Evolutionary conservation across 2,329 filamentous ascomycete genomes (phyloP), one percentile per base, ranked within the genome.

Genomic region (Neonectria faginata): DNA sequence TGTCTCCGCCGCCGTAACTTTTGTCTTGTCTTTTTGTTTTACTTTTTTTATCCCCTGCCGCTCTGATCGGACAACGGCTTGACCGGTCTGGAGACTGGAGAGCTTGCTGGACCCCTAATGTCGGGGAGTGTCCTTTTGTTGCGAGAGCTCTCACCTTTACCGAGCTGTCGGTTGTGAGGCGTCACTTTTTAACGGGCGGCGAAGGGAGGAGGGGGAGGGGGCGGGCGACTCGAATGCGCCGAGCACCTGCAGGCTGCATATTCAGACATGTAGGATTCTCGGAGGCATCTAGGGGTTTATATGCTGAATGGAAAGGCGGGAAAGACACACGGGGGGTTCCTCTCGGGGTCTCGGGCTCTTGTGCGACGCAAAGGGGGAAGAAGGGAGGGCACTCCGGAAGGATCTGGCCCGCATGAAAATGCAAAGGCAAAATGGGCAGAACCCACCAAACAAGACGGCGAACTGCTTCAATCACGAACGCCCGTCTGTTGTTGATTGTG

Each of bases 81-180:
- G 57, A 53, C 57, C 20, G 39, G 57, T 33, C 20, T 39, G 55
- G 39, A 53, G 27, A 25, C 39, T 3, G 20, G 22, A 41, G 11
- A 36, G 44, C 29, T 18, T 18, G 9, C 31, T 50, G 47, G 48
- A 51, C 48, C 48, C 48, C 31, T 31, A 33, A 36, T 33, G n/a
- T 11, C n/a, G 39, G n/a, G 25, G 22, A 3, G 4, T 25, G 29
- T 27, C 2, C 25, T 29, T 27, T 16, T 39, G 14, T 42, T 52
- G 42, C 52, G 44, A 51, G 31, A 11, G 14, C 48, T 54, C 45
- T 54, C 45, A 45, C 18, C 25, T 52, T 57, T 52, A 51, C 47
- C 55, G 47, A 57, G 60, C 50, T 58, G 48, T 54, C 41, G 55
- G 41, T 63, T 63, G 42, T 63, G 55, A 63, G 60, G 39, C 55